Conservation (phyloP, 441 rosid genomes). For the Eruca vesicaria region DNA sequence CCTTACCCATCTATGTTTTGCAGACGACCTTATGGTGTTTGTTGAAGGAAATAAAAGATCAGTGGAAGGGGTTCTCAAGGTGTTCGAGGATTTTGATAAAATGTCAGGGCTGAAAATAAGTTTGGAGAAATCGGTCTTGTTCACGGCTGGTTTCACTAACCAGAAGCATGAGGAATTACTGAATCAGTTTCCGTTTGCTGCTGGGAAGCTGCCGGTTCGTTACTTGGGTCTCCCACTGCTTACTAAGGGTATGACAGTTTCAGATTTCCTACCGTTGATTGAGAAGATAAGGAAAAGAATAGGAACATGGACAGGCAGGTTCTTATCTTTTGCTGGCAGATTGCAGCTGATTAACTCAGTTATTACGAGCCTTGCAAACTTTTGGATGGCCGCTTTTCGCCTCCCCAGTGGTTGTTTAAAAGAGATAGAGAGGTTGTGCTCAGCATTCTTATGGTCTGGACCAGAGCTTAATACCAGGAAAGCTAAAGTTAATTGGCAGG, state of each 20-base stretch:
- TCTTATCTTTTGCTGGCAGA: background rate
- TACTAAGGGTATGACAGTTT: background rate
- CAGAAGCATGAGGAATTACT: background rate
- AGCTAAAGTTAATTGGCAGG: background rate
- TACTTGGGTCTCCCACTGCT: background rate
- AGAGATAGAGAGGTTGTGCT: background rate
- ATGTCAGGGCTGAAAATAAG: background rate
- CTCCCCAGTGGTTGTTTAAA: background rate
- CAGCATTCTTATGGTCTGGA: background rate
- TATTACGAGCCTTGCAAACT: background rate
- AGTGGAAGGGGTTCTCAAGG: too few species aligned
- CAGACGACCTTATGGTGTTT: too few species aligned
- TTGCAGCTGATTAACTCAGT: background rate
- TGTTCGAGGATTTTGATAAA: too few species aligned
- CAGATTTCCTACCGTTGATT: background rate
- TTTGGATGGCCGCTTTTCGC: background rate
- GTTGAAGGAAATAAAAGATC: too few species aligned
- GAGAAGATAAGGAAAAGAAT: background rate
- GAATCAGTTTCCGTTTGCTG: background rate
- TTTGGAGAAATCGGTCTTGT: background rate
- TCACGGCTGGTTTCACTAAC: background rate
- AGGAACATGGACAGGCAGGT: background rate
- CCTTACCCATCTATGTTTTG: too few species aligned
- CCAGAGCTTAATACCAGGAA: background rate
- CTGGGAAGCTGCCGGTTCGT: background rate